Conservation (phyloP, 345 rosid genomes). For the Citrus inodora region DNA sequence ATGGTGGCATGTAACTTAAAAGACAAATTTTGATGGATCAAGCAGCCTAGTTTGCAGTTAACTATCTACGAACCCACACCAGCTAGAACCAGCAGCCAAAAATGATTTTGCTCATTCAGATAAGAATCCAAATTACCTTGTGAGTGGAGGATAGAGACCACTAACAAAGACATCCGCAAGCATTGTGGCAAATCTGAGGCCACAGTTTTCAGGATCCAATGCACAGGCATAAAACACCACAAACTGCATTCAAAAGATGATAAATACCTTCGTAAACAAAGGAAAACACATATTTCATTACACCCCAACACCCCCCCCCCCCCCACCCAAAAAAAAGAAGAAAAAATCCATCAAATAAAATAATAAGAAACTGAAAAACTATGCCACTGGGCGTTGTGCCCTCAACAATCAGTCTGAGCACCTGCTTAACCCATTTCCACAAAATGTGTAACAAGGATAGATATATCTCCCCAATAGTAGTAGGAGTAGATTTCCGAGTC, state of each 20-base stretch:
- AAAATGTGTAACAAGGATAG: no score
- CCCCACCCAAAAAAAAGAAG: background rate
- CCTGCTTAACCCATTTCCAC: no score
- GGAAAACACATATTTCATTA: background rate
- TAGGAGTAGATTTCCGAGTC: no score
- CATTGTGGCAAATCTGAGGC: conserved; percentile 54
- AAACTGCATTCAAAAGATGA: conserved; percentile 52
- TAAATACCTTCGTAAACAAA: conserved; percentile 4
- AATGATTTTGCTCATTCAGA: background rate
- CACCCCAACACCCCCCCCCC: no score
- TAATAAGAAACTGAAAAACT: background rate
- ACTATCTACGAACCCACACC: background rate
- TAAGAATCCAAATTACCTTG: conserved; percentile 37
- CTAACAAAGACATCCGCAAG: conserved; percentile 51
- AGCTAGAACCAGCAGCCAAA: background rate
- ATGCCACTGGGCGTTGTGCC: no score
- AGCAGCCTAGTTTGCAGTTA: background rate
- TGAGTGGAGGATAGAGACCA: conserved; percentile 36
- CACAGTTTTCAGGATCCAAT: conserved; percentile 78
- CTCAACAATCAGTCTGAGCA: no score
- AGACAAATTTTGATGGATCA: background rate
- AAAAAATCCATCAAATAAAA: background rate
- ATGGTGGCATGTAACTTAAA: background rate
- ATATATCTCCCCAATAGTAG: no score
- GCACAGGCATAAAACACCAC: conserved; percentile 85